Evolutionary conservation across 306 rosid species (phyloP), one percentile per base, ranked within the genome.

Genomic region (Quercus robur): DNA sequence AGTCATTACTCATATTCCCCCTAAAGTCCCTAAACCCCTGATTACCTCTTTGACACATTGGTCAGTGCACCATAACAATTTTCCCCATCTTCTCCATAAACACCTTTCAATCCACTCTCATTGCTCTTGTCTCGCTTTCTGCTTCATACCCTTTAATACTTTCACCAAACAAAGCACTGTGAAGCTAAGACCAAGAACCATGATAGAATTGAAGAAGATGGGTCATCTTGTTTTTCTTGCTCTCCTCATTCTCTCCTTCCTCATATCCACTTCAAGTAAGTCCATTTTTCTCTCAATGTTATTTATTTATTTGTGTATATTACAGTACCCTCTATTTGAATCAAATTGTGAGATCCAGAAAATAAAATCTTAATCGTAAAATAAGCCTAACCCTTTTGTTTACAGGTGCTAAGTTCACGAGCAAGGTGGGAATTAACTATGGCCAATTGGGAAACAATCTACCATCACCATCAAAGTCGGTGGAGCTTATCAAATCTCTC

Each of bases 401-500:
- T 61, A 18, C 91, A 91, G 97, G 72, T 52, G 92, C 85, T 56
- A 81, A 82, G 75, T 19, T 89, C 20, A 86, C 90, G 20, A 66
- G 20, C 15, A 59, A 62, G 67, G 86, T 84, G 15, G 98, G 98
- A 15, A 72, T 94, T 20, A 89, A 90, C 89, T 92, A 86, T 74
- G 98, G 98, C 6, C 87, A 85, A 83, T 82, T 94, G 19, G 98
- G 97, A 3, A 82, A 89, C 87, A 84, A 94, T 38, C 94, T 94
- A 4, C 98, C 93, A 3, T 7, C 88, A 0, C 89, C 98, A 10
- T 46, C 74, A 6, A 64, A 49, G 20, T 90, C 94, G 1, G 85
- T 91, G 59, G 66, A 75, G 26, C 89, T 89, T 2, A 86, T 94
- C 76, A 78, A 89, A 21, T 78, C 85, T 23, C 80, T 94, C 2